These are phyloP conservation scores for Hortaea sp. DNA, from an alignment of 2,329 filamentous ascomycete genomes.

Conservation along the genomic window DNA sequence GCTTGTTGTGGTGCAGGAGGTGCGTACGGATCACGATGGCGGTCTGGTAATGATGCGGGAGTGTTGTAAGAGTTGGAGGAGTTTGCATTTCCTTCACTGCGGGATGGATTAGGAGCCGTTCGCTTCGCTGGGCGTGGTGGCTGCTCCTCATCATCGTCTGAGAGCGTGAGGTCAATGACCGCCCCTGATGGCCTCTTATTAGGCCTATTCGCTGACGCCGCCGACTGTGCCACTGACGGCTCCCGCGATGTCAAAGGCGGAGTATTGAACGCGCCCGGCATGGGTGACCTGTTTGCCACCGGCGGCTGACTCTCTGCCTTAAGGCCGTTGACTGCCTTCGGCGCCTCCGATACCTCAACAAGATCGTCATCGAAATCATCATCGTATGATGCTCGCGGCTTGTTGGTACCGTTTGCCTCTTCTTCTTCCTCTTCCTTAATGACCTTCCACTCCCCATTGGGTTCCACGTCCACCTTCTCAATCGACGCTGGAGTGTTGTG, in stretches of 20 bases:
- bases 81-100: background rate
- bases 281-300: conserved; percentile 13
- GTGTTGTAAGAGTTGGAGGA: conserved; percentile 3
- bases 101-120: conserved; percentile 4
- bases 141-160: conserved; percentile 38
- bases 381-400: conserved; percentile 24
- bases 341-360: conserved; percentile 32
- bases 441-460: conserved; percentile 66
- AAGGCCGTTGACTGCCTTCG: conserved; percentile 24
- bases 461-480: conserved; percentile 85
- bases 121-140: conserved; percentile 25
- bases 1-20: background rate
- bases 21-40: conserved; percentile 1
- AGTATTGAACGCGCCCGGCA: conserved; percentile 23
- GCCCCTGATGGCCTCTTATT: conserved; percentile 36
- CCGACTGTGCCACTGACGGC: conserved; percentile 23
- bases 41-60: conserved; percentile 6
- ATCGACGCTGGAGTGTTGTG: conserved; percentile 57
- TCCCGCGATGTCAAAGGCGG: conserved; percentile 39
- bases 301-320: conserved; percentile 27
- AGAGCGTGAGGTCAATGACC: conserved; percentile 40
- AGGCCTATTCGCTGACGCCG: conserved; percentile 21
- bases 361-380: conserved; percentile 37
- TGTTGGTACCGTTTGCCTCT: conserved; percentile 27
- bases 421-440: conserved; percentile 34